These are phyloP conservation scores for Juglanconis juglandina DNA, from an alignment of 2,329 filamentous ascomycete species.

Conservation along the genomic window DNA sequence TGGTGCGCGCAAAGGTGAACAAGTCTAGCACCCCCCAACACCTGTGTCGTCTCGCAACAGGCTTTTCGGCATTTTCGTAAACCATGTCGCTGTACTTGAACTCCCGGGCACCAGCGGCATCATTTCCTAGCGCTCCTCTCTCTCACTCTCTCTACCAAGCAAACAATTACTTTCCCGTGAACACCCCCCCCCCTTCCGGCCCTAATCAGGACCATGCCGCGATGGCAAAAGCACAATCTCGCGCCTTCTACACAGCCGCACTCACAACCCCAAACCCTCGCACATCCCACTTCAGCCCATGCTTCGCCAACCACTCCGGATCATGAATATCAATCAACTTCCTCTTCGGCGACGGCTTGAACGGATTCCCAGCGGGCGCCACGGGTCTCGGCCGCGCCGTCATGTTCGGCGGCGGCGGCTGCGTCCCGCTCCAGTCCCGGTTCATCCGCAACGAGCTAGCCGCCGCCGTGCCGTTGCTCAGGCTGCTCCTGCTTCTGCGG, in stretches of 20 bases:
- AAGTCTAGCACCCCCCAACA: no score
- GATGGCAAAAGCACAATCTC: neutral
- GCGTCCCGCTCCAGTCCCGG: neutral
- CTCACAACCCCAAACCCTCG: slow-evolving; percentile 6
- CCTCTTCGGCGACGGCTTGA: neutral
- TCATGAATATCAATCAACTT: slow-evolving; percentile 10
- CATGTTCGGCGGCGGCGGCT: neutral
- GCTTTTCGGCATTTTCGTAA: no score
- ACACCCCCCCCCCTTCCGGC: neutral
- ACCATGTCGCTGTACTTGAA: no score
- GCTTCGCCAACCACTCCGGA: slow-evolving; percentile 9
- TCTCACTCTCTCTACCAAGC: no score
- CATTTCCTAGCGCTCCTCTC: no score
- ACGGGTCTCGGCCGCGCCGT: neutral
- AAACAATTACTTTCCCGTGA: neutral
- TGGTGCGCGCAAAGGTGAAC: no score
- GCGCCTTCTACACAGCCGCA: neutral
- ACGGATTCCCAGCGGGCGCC: neutral
- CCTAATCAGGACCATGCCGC: neutral
- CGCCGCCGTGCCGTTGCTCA: neutral
- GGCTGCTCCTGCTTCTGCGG: neutral
- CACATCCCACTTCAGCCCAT: slow-evolving; percentile 13
- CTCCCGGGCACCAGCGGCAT: no score
- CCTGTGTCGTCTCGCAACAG: no score
- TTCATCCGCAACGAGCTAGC: neutral